phyloP scores from a whole-genome alignment of 2,329 filamentous ascomycete genomes.

The Aspergillus neoniger region DNA sequence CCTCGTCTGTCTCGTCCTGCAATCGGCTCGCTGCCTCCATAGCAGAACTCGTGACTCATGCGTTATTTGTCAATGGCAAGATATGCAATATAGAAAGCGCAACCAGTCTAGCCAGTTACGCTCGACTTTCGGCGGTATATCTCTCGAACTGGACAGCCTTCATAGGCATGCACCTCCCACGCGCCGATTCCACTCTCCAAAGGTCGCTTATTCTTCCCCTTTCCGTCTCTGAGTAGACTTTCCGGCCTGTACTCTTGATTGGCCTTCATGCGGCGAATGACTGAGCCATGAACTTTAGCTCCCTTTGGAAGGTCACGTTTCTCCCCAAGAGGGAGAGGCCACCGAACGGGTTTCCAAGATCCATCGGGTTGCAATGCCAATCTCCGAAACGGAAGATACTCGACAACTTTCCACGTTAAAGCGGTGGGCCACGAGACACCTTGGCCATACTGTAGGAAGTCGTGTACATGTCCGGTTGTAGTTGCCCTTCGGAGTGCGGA shows the following conservation, averaged over 20 bases:
- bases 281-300: slow-evolving; percentile 68
- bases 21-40: too few species aligned
- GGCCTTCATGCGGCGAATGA: slow-evolving; percentile 66
- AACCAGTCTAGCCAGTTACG: too few species aligned
- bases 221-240: slow-evolving; percentile 70
- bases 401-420: slow-evolving; percentile 68
- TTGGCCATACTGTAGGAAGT: slow-evolving; percentile 63
- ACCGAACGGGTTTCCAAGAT: slow-evolving; percentile 69
- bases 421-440: slow-evolving; percentile 58
- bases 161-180: slow-evolving; percentile 63
- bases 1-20: too few species aligned
- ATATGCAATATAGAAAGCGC: too few species aligned
- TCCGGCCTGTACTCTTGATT: slow-evolving; percentile 67
- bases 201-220: slow-evolving; percentile 62
- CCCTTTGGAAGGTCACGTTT: slow-evolving; percentile 68
- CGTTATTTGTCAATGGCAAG: too few species aligned
- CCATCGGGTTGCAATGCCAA: slow-evolving; percentile 64
- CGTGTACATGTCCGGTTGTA: slow-evolving; percentile 58
- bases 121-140: slow-evolving; percentile 47
- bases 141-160: slow-evolving; percentile 65
- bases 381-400: slow-evolving; percentile 71
- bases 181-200: slow-evolving; percentile 62
- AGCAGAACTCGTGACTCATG: too few species aligned
- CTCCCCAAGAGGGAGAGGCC: slow-evolving; percentile 73
- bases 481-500: slow-evolving; percentile 35